phyloP scores from a whole-genome alignment of 306 rosid genomes.

The Citrullus mucosospermus region DNA sequence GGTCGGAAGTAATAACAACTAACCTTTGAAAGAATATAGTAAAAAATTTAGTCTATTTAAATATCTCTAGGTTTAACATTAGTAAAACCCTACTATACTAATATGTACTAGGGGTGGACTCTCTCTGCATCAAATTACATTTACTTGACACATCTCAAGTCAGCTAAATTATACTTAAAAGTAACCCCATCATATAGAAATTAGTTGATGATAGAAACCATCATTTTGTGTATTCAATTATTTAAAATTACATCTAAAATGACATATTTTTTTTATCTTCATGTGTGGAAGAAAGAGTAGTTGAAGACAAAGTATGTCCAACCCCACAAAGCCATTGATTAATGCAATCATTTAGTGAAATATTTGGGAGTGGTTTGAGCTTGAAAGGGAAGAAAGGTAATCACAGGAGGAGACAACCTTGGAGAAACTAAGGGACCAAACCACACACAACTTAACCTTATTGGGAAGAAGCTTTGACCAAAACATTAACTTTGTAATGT shows the following conservation, averaged over 20 bases:
- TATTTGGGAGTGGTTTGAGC: neutral
- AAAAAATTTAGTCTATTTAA: too few species aligned
- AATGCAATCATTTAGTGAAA: neutral
- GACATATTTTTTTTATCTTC: neutral
- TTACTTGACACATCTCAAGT: neutral
- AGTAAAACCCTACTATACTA: neutral
- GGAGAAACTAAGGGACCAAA: conserved; percentile 20
- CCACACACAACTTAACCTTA: conserved; percentile 4
- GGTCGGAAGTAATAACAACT: neutral
- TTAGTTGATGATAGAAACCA: neutral
- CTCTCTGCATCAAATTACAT: neutral
- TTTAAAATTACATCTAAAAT: neutral
- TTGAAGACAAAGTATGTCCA: conserved; percentile 8
- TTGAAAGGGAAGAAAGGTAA: conserved; percentile 9
- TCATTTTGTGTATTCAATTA: neutral
- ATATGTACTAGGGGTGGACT: neutral
- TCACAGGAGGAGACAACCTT: conserved; percentile 49
- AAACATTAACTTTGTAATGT: conserved; percentile 4
- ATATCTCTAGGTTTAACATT: too few species aligned
- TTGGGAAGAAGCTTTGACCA: conserved; percentile 6
- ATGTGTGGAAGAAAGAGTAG: neutral
- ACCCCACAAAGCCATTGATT: conserved; percentile 6
- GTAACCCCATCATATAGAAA: neutral
- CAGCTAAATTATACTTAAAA: neutral
- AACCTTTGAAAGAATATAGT: neutral